Percentiles rank a stretch among this genome's conserved stretches.
phyloP scores from a whole-genome alignment of 2,329 filamentous ascomycete species.

The Ceratocystis alfenasii region DNA sequence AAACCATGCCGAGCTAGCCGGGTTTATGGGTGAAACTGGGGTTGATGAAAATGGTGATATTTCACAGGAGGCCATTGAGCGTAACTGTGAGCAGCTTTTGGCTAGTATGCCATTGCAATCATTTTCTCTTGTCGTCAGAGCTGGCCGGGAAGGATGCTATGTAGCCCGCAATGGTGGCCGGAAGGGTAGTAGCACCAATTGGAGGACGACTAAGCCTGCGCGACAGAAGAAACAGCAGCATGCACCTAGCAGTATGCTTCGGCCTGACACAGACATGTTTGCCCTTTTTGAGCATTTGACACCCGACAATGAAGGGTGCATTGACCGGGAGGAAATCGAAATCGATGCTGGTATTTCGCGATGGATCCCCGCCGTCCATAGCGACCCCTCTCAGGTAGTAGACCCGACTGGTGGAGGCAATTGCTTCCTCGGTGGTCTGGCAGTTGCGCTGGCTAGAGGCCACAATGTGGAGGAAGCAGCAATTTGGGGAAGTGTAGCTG shows the following conservation, averaged over 20 bases:
- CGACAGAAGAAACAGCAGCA: not conserved
- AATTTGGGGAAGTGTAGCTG: conserved; percentile 66
- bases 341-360: conserved; percentile 52
- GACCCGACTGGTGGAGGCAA: conserved; percentile 95
- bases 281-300: conserved; percentile 48
- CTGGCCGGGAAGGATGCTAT: conserved; percentile 61
- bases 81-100: conserved; percentile 50
- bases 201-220: conserved; percentile 31
- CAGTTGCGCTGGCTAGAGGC: conserved; percentile 48
- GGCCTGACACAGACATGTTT: conserved; percentile 51
- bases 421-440: conserved; percentile 59
- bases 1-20: conserved; percentile 80
- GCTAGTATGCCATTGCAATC: conserved; percentile 52
- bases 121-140: conserved; percentile 56
- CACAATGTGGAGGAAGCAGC: conserved; percentile 56
- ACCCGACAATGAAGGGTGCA: conserved; percentile 40
- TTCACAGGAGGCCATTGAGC: conserved; percentile 42
- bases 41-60: conserved; percentile 45
- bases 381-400: conserved; percentile 45
- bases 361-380: conserved; percentile 72
- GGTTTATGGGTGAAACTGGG: conserved; percentile 59
- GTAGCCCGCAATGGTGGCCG: conserved; percentile 47
- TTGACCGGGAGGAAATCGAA: conserved; percentile 47
- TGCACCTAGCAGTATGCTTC: conserved; percentile 37
- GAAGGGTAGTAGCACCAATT: conserved; percentile 30